These are phyloP conservation scores for Tremellales sp. DNA, from an alignment of 1,284 basidiomycete genomes.

Conservation along the genomic window DNA sequence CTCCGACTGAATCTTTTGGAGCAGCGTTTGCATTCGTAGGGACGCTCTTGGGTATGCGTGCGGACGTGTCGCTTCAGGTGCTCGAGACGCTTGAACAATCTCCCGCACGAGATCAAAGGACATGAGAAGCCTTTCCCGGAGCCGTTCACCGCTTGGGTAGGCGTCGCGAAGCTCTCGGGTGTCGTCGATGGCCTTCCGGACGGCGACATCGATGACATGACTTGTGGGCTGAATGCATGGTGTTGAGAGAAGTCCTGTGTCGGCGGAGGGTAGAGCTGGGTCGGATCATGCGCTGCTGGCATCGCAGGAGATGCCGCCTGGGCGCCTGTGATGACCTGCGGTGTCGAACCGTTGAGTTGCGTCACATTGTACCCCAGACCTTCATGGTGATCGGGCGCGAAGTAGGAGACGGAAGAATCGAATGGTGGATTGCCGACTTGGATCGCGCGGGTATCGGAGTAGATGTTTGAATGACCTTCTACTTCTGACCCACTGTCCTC, in stretches of 20 bases:
- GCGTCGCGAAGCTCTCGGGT: not conserved
- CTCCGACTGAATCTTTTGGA: conserved; percentile 74
- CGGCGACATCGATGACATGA: not conserved
- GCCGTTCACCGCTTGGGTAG: not conserved
- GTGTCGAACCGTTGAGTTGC: not conserved
- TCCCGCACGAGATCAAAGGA: conserved; percentile 71
- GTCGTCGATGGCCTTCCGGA: not conserved
- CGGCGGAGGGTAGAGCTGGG: not conserved
- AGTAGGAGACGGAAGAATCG: conserved; percentile 1
- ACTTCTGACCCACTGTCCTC: conserved; percentile 17
- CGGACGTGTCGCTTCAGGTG: conserved; percentile 80
- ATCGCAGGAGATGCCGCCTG: not conserved
- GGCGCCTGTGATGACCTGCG: not conserved
- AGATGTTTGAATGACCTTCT: too few species aligned
- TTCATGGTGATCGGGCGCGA: not conserved
- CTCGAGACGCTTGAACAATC: conserved; percentile 82
- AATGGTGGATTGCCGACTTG: not conserved
- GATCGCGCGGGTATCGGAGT: too few species aligned
- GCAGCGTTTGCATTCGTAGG: conserved; percentile 69
- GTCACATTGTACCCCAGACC: not conserved
- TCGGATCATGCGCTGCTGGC: not conserved
- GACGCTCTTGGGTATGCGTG: conserved; percentile 84
- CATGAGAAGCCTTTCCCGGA: conserved; percentile 64
- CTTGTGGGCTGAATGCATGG: too few species aligned
- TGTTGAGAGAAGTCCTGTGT: not conserved